Evolutionary conservation across 208 protist genomes (phyloP).

Genomic region (Vickermania spadyakhi): DNA sequence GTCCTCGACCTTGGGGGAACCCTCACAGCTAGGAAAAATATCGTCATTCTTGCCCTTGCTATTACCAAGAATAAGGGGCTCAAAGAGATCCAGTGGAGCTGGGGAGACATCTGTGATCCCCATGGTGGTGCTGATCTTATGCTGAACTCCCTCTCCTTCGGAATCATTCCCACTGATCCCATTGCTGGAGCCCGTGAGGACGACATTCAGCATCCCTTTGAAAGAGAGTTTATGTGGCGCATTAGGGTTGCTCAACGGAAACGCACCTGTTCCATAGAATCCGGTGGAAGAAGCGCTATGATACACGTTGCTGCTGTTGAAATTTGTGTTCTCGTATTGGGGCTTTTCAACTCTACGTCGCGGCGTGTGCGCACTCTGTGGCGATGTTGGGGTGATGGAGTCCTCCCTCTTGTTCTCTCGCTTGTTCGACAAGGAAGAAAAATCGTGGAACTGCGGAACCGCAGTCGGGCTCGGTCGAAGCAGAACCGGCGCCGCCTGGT

Average conservation of each 20-base stretch:
- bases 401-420: background rate
- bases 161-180: background rate
- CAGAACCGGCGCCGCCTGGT: background rate
- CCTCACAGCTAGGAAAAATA: background rate
- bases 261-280: background rate
- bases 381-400: too few species aligned
- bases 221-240: background rate
- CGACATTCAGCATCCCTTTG: background rate
- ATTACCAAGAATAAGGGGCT: background rate
- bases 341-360: background rate
- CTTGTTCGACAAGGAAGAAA: background rate
- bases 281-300: background rate
- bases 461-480: background rate
- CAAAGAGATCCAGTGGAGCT: background rate
- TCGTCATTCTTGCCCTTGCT: background rate
- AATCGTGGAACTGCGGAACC: background rate
- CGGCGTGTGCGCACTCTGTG: background rate
- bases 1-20: background rate
- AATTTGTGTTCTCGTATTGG: background rate
- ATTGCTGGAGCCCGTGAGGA: background rate
- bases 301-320: background rate
- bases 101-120: background rate
- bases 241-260: background rate
- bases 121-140: background rate
- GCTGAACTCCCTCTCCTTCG: background rate